Evolutionary conservation across 1,284 basidiomycete genomes (phyloP).

Genomic region (Flammula alnicola): DNA sequence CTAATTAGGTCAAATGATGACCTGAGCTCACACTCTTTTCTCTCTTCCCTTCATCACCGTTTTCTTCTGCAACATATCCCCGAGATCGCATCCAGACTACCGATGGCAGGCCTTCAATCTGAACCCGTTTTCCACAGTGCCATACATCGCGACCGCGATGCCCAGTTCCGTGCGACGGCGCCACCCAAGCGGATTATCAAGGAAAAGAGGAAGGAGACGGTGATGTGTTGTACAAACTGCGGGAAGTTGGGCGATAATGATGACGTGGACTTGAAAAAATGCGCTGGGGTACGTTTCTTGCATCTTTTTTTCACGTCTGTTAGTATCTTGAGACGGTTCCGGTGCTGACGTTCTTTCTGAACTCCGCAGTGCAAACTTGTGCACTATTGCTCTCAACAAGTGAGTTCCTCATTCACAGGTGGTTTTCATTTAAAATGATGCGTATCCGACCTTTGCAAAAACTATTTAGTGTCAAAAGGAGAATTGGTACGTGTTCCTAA

Average conservation of each 20-base stretch:
- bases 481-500: conserved; percentile 13
- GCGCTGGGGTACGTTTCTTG: conserved; percentile 9
- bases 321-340: no score
- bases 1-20: no score
- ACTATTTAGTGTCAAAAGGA: conserved; percentile 20
- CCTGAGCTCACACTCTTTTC: no score
- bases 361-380: conserved; percentile 19
- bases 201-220: conserved; percentile 17
- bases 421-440: not conserved
- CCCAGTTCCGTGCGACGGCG: conserved; percentile 14
- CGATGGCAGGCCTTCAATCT: not conserved
- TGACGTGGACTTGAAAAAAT: conserved; percentile 16
- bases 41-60: no score
- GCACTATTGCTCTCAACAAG: conserved; percentile 20
- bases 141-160: conserved; percentile 18
- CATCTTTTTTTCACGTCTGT: not conserved
- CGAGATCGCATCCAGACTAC: no score
- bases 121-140: conserved; percentile 10
- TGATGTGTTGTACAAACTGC: conserved; percentile 17
- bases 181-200: conserved; percentile 18
- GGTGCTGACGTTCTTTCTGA: not conserved
- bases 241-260: conserved; percentile 6
- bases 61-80: no score
- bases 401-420: not conserved
- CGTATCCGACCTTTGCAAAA: not conserved